Evolutionary conservation across 139 green algal species (phyloP), one percentile per base, ranked within the genome.

Genomic region (Auxenochlorella pyrenoidosa): DNA sequence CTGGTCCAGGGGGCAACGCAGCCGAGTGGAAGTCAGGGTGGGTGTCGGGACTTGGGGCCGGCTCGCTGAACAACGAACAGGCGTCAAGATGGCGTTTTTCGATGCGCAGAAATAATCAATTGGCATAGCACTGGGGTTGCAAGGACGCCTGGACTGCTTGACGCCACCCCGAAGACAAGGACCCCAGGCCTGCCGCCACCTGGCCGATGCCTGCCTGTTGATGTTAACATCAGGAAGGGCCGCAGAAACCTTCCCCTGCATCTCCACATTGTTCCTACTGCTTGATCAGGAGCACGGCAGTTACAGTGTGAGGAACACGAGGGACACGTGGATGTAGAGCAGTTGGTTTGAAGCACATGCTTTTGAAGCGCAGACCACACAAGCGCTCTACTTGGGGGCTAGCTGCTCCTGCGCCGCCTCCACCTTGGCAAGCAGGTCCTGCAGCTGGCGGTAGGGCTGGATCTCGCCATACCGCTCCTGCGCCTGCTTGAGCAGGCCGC

Each of bases 401-500:
- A 38, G 32, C 38, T 44, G 80, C 63, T 60, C 40, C 82, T 63
- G 71, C 66, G 36, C n/a, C 44, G 81, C 41, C 73, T 87, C 86
- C 41, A 87, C 86, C 30, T 65, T 18, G 1, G 24, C 82, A 66
- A 83, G 66, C 60, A 83, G 43, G 41, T 87, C 32, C 60, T 90
- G 79, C 79, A 90, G 65, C 72, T 83, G 32, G 18, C 22, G n/a
- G 47, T 87, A 89, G 36, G 77, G 18, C 22, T 63, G 34, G 24
- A 89, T 79, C 40, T 92, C 92, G 8, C 28, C 89, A 77, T 95
- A 97, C 0, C 54, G 40, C 58, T 92, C 89, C 51, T 90, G 83
- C 18, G 91, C 92, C 85, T 95, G 92, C 80, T 96, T 93, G 34
- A 97, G 58, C 44, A 97, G 63, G 2, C 92, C 91, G 0, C 93